phyloP scores from a whole-genome alignment of 192 early-diverging fungal species.

The Rhizophagus clarus region DNA sequence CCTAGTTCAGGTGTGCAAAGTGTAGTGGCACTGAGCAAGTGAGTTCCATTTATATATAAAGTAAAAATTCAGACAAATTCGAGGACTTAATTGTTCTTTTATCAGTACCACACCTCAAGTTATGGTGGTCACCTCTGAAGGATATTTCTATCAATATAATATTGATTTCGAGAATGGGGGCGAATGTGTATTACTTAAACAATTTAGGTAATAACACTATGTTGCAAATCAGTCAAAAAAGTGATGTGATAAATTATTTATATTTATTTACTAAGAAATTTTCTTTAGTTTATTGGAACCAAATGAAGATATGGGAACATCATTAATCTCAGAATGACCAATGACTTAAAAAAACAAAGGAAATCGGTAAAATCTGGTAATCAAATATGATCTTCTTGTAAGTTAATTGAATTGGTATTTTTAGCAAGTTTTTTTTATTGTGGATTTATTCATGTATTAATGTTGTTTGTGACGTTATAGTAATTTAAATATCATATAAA shows the following conservation, averaged over 20 bases:
- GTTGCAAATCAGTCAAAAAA: not conserved
- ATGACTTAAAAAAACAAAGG: too few species aligned
- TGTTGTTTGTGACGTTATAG: too few species aligned
- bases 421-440: too few species aligned
- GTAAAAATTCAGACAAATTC: not conserved
- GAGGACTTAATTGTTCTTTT: not conserved
- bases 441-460: too few species aligned
- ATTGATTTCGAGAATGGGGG: conserved; percentile 89
- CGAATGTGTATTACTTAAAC: conserved; percentile 81
- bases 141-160: conserved; percentile 88
- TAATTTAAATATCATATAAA: too few species aligned
- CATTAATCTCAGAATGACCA: not conserved
- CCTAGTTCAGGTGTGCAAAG: conserved; percentile 77
- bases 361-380: too few species aligned
- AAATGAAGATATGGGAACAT: conserved; percentile 14
- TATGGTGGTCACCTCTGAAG: conserved; percentile 89
- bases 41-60: not conserved
- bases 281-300: not conserved
- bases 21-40: conserved; percentile 74
- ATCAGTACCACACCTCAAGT: conserved; percentile 72
- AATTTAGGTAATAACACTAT: conserved; percentile 56
- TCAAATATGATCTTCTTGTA: too few species aligned
- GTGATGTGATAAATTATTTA: not conserved
- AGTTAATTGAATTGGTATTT: too few species aligned
- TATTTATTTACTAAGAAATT: not conserved